Conservation (phyloP, 345 rosid genomes). For the Conringia planisiliqua region DNA sequence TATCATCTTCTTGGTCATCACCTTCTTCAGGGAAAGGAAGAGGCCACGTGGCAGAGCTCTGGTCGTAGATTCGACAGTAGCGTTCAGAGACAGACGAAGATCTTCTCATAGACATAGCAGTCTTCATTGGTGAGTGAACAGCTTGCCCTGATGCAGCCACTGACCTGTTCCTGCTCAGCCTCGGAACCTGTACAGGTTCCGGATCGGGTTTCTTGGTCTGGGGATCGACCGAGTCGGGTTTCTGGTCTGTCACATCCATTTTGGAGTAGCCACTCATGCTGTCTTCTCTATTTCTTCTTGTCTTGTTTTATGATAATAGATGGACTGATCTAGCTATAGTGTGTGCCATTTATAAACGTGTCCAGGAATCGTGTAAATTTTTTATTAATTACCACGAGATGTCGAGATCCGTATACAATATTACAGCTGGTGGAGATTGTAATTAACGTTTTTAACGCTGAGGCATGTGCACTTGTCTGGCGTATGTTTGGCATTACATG, state of each 20-base stretch:
- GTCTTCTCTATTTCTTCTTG: not conserved
- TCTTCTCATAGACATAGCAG: slow-evolving; percentile 69
- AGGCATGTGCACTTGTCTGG: slow-evolving; percentile 32
- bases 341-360: slow-evolving; percentile 2
- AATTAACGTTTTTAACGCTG: not conserved
- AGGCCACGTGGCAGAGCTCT: slow-evolving; percentile 43
- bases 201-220: slow-evolving; percentile 10
- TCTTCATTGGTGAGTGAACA: slow-evolving; percentile 45
- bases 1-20: slow-evolving; percentile 37
- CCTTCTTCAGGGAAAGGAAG: slow-evolving; percentile 37
- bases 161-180: slow-evolving; percentile 59
- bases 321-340: not conserved
- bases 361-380: slow-evolving; percentile 12
- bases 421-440: slow-evolving; percentile 28
- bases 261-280: slow-evolving; percentile 32
- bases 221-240: slow-evolving; percentile 4
- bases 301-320: not conserved
- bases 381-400: slow-evolving; percentile 19
- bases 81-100: slow-evolving; percentile 80
- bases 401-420: slow-evolving; percentile 7
- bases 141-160: slow-evolving; percentile 42
- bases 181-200: slow-evolving; percentile 26
- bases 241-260: slow-evolving; percentile 18
- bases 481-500: slow-evolving; percentile 14
- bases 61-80: slow-evolving; percentile 73